Base-by-base conservation (phyloP, 495 filamentous ascomycete species). In the Trichocladium antarcticum region DNA sequence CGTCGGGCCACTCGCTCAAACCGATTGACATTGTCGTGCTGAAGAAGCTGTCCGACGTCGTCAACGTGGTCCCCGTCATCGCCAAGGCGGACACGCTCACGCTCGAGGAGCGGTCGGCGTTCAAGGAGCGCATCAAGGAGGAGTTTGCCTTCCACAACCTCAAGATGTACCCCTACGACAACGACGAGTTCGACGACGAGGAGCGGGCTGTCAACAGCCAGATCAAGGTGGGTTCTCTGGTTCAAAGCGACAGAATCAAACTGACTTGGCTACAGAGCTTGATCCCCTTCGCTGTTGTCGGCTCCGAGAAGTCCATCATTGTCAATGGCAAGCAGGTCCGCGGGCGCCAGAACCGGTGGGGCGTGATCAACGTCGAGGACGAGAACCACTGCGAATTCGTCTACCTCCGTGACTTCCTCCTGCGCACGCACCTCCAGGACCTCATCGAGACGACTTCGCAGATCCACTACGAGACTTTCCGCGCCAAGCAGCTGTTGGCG, bases 401-500 rank as follows among this genome's bases (percentile, higher is more conserved):
- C 59, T 95, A 92, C 67, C 79, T 99, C 51, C 79, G 92, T 59
- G 89, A 99, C 76, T 99, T 99, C 79, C 77, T 99, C 50, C 95
- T 87, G 62, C 83, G 90, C 65, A 89, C 92, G 38, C 92, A 99
- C 69, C 75, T 94, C 46, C 85, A 99, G 74, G 92, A 99, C 59
- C 80, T 99, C 48, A 96, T 99, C 68, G 92, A 95, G 68, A 99
- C 92, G 11, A 99, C 92, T n/a, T 95, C 89, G 56, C 92, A 97
- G 74, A 99, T 97, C 70, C 92, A 99, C 75, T 99, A 99, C 74
- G 92, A 99, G 76, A 93, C 87, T 42, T 99, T 97, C 89, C 90
- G 92, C 70, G 90, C 92, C 56, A 99, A 97, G 79, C 93, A 99
- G 70, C 75, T 99, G 59, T 69, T 99, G 57, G 92, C 92, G 42